Conservation (phyloP, 2,329 filamentous ascomycete species). For the Metarhizium album region DNA sequence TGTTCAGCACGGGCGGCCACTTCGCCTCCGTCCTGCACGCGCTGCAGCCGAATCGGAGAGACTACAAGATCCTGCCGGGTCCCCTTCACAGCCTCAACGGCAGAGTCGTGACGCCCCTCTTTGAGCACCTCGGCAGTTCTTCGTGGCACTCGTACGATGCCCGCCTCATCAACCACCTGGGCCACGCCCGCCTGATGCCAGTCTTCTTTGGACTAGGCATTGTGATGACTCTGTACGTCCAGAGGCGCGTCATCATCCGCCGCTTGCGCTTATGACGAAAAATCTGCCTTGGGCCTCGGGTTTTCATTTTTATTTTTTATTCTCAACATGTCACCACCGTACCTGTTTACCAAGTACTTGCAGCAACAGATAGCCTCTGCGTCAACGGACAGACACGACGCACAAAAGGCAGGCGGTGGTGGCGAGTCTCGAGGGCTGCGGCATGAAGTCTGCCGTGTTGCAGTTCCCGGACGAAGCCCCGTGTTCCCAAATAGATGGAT, state of each 20-base stretch:
- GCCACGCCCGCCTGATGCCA: neutral
- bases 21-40: neutral
- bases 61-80: neutral
- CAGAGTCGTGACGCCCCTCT: neutral
- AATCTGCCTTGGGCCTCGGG: neutral
- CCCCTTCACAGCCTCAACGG: neutral
- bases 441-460: too few relatives aligned
- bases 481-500: too few relatives aligned
- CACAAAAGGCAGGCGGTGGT: too few relatives aligned
- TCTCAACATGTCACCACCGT: neutral
- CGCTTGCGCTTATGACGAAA: neutral
- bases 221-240: neutral
- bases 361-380: neutral
- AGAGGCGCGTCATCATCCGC: neutral
- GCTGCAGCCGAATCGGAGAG: neutral
- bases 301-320: neutral
- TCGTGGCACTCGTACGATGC: neutral
- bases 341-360: neutral
- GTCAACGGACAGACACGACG: neutral
- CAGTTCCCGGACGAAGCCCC: too few relatives aligned
- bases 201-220: neutral
- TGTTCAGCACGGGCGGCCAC: neutral
- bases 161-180: neutral
- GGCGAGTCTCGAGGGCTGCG: neutral
- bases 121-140: neutral